These are phyloP conservation scores for Mycena latifolia DNA, from an alignment of 768 basidiomycete species.

Conservation along the genomic window DNA sequence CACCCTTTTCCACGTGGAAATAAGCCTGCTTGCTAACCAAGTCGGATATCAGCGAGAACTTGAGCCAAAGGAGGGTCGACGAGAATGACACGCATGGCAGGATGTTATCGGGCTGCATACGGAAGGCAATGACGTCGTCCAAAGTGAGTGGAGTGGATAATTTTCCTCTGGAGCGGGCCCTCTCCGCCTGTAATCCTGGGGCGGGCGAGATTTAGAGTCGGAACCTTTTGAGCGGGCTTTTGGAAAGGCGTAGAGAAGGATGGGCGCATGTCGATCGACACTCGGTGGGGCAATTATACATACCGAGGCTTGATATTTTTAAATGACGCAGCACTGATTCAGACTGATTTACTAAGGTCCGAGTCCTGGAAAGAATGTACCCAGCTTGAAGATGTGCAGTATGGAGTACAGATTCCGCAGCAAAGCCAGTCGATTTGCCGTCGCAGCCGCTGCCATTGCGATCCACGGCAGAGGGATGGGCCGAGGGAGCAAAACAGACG, in stretches of 20 bases:
- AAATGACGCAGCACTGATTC: conserved; percentile 8
- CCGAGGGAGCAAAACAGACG: not conserved
- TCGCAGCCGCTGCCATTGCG: not conserved
- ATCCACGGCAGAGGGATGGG: too few relatives aligned
- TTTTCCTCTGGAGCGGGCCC: not conserved
- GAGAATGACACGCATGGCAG: not conserved
- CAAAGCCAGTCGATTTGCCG: not conserved
- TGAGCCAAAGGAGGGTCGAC: not conserved
- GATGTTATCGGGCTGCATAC: not conserved
- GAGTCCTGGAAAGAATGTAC: conserved; percentile 12
- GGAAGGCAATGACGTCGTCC: not conserved
- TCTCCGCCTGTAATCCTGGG: not conserved
- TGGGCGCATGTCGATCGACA: not conserved
- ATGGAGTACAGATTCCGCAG: conserved; percentile 1
- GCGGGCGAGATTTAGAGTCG: not conserved
- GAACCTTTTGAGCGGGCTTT: not conserved
- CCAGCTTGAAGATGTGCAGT: not conserved
- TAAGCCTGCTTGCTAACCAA: conserved; percentile 6
- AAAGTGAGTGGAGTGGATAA: not conserved
- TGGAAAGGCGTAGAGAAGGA: not conserved
- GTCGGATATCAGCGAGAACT: conserved; percentile 21
- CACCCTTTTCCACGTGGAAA: conserved; percentile 29
- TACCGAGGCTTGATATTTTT: conserved; percentile 14
- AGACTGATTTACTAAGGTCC: not conserved
- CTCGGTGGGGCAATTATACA: not conserved